Evolutionary conservation across 108 stramenopile species (phyloP).

Genomic region (Skeletonema tropicum): DNA sequence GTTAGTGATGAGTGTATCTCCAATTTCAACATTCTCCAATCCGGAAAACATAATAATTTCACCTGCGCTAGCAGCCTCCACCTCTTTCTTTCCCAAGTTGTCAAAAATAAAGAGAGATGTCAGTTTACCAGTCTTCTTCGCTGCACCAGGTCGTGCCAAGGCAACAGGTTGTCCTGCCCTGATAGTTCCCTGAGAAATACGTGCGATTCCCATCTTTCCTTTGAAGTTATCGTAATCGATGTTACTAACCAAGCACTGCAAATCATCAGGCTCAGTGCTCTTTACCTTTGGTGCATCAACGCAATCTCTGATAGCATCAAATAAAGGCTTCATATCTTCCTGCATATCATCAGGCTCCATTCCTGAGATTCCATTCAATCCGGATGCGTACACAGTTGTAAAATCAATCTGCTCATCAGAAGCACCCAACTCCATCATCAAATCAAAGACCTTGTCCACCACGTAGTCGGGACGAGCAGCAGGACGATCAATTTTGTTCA

Average conservation of each 20-base stretch:
- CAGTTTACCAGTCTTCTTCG: constrained; percentile 84
- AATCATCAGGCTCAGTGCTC: constrained; percentile 57
- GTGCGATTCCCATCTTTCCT: constrained; percentile 98
- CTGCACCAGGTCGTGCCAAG: constrained; percentile 72
- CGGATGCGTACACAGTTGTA: constrained; percentile 94
- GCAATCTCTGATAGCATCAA: constrained; percentile 82
- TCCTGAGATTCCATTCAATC: constrained; percentile 91
- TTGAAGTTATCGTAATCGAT: constrained; percentile 98
- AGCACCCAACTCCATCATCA: constrained; percentile 96
- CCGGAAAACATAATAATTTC: constrained; percentile 99
- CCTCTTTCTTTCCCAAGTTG: constrained; percentile 93
- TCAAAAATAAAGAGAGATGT: constrained; percentile 94
- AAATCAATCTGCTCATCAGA: constrained; percentile 98
- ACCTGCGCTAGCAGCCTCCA: constrained; percentile 89
- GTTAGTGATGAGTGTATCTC: constrained; percentile 94
- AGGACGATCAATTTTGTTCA: constrained; percentile 99
- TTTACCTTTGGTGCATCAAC: constrained; percentile 80
- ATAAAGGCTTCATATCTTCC: constrained; percentile 91
- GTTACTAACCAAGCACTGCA: constrained; percentile 93
- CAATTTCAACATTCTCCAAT: constrained; percentile 89
- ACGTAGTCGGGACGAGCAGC: constrained; percentile 97
- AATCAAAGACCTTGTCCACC: constrained; percentile 97
- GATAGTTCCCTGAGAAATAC: constrained; percentile 88
- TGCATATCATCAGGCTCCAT: constrained; percentile 75
- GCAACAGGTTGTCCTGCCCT: constrained; percentile 81